Percentiles rank a stretch among this genome's conserved stretches.
Evolutionary conservation across 2,329 filamentous ascomycete species (phyloP).

Genomic region (Penicillium sp.): DNA sequence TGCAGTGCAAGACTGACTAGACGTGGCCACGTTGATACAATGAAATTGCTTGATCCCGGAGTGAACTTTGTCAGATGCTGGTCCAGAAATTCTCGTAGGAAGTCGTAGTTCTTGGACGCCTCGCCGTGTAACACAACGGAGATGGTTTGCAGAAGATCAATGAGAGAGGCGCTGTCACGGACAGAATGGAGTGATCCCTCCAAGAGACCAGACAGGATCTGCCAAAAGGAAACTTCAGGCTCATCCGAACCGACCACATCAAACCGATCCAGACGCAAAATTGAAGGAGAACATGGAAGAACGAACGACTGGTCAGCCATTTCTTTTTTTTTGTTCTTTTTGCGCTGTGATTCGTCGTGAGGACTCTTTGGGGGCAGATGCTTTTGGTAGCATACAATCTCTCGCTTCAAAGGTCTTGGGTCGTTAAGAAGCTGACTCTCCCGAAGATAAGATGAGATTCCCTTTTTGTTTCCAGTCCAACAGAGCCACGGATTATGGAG

Average conservation of each 20-base stretch:
- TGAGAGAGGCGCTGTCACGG: neutral
- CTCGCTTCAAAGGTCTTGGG: too few relatives aligned
- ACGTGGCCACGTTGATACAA: too few relatives aligned
- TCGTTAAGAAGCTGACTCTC: too few relatives aligned
- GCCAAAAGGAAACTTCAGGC: neutral
- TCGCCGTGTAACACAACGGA: neutral
- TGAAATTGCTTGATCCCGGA: too few relatives aligned
- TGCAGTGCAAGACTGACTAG: too few relatives aligned
- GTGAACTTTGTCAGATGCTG: neutral
- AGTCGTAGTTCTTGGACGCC: neutral
- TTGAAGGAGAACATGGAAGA: neutral
- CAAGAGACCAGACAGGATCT: neutral
- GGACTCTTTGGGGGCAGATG: too few relatives aligned
- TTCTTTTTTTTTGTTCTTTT: too few relatives aligned
- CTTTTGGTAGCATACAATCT: too few relatives aligned
- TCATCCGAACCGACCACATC: neutral
- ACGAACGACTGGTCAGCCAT: neutral
- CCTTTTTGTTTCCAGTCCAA: too few relatives aligned
- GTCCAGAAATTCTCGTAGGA: neutral
- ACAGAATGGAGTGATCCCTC: neutral
- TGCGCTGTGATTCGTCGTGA: too few relatives aligned
- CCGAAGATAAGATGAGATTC: too few relatives aligned
- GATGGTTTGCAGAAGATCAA: neutral
- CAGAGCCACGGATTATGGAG: too few relatives aligned
- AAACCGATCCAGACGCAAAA: neutral